Base-by-base conservation (phyloP, 1,284 basidiomycete species). In the Boletus hoseneyae region DNA sequence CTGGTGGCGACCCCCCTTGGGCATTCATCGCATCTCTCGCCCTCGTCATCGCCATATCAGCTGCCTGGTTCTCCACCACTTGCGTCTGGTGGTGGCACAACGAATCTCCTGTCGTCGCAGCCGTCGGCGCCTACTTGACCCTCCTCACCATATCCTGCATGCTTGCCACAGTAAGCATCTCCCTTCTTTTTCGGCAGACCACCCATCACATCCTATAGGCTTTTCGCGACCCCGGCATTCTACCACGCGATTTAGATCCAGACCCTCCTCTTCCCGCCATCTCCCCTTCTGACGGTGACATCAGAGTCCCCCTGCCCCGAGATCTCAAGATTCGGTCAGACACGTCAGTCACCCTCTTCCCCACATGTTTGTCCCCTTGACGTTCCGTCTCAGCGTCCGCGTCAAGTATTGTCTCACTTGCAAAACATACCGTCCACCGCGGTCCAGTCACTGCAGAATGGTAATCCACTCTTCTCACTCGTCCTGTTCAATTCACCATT, bases 401-500 rank as follows among this genome's bases (percentile, higher is more conserved):
- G 86, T 90, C 52, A 95, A 94, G 69, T 95, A 92, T 61, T 97
- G 94, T 67, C 80, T 86, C 39, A 96, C 93, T 13, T 97, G 93
- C 70, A 81, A 82, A 62, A 91, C 81, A 4, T 96, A 97, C 66
- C 82, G 94, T 29, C 91, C 93, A 13, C 93, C 94, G 7, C 74
- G 93, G 51, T 89, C 91, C 33, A 94, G 90, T 64, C 93, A 97
- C 69, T 97, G 93, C 67, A 90, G 93, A 65, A 81, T 96, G 80
- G 90, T 90, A 57, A 62, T 77, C 13, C 2, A 15, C 5, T 30
- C 16, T 60, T 10, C 39, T 32, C 33, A 12, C 29, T 40, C 44
- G 7, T 47, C 21, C 48, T 45, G 48, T 15, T 38, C 35, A 34
- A 15, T 23, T 37, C 42, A 47, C 58, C 45, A 52, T 40, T 32